Conservation (phyloP, 1,139 yeast species). For the Nadsonia starkeyi-henricii region DNA sequence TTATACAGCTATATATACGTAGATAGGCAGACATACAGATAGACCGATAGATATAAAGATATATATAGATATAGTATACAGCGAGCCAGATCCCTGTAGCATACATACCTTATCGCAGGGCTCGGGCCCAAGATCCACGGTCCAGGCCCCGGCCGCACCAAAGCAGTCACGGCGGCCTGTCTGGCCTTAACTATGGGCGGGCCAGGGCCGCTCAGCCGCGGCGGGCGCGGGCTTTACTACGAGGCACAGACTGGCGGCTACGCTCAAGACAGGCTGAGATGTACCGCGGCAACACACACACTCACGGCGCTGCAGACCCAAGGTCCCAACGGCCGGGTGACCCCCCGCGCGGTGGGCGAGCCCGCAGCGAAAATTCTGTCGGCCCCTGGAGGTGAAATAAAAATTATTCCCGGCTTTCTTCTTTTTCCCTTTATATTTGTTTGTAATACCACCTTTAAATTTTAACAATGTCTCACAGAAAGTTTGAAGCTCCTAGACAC, state of each 20-base stretch:
- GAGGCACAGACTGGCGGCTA: not conserved
- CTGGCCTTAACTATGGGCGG: too few relatives aligned
- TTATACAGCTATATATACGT: too few relatives aligned
- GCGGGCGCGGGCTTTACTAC: too few relatives aligned
- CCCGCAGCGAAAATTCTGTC: not conserved
- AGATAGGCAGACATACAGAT: too few relatives aligned
- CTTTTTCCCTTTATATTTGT: not conserved
- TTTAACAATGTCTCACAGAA: conserved; percentile 92
- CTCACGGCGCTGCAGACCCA: not conserved
- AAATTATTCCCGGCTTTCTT: not conserved
- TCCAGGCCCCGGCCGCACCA: too few relatives aligned
- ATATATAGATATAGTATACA: too few relatives aligned
- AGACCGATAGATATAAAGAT: too few relatives aligned
- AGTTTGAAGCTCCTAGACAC: conserved; percentile 99
- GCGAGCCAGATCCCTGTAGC: too few relatives aligned
- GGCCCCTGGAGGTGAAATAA: not conserved
- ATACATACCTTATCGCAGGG: too few relatives aligned
- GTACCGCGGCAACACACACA: not conserved
- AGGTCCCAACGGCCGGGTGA: not conserved
- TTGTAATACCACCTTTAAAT: not conserved
- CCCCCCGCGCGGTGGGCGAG: not conserved
- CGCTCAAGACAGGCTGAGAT: not conserved
- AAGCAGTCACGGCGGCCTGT: too few relatives aligned
- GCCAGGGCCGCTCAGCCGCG: too few relatives aligned
- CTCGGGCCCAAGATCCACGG: too few relatives aligned